phyloP scores from a whole-genome alignment of 176 grass and related monocot genomes.

The Thinopyrum elongatum region DNA sequence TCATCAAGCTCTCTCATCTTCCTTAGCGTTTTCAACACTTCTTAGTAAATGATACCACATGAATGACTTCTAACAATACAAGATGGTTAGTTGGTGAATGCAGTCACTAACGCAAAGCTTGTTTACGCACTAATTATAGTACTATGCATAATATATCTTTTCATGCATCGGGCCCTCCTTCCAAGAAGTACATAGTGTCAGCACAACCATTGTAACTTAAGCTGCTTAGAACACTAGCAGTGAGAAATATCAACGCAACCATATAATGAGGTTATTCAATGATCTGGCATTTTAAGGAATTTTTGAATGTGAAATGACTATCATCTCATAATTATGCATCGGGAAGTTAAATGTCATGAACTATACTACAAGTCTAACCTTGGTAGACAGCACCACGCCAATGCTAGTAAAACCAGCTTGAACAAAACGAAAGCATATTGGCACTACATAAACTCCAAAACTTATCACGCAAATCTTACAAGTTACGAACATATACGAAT shows the following conservation, averaged over 20 bases:
- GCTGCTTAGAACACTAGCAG: background rate
- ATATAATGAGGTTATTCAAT: background rate
- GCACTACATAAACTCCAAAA: background rate
- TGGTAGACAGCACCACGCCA: constrained; percentile 85
- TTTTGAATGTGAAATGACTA: constrained; percentile 6
- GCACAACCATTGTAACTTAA: background rate
- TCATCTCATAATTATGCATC: constrained; percentile 54
- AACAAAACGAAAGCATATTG: constrained; percentile 14
- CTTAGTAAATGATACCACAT: too few species aligned
- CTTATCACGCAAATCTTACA: background rate
- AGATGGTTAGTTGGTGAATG: too few species aligned
- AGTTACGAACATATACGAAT: background rate
- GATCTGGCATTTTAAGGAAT: background rate
- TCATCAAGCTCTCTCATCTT: too few species aligned
- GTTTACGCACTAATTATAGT: too few species aligned
- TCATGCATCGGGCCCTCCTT: too few species aligned
- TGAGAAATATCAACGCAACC: background rate
- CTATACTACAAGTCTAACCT: constrained; percentile 77
- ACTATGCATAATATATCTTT: too few species aligned
- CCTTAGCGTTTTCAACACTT: too few species aligned
- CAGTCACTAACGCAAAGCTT: too few species aligned
- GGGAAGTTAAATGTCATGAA: constrained; percentile 99
- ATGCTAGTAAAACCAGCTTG: constrained; percentile 91
- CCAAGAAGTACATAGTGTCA: background rate
- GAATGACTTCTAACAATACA: too few species aligned